These are phyloP conservation scores for Simplicillium sp. DNA, from an alignment of 2,329 filamentous ascomycete genomes.

Conservation along the genomic window DNA sequence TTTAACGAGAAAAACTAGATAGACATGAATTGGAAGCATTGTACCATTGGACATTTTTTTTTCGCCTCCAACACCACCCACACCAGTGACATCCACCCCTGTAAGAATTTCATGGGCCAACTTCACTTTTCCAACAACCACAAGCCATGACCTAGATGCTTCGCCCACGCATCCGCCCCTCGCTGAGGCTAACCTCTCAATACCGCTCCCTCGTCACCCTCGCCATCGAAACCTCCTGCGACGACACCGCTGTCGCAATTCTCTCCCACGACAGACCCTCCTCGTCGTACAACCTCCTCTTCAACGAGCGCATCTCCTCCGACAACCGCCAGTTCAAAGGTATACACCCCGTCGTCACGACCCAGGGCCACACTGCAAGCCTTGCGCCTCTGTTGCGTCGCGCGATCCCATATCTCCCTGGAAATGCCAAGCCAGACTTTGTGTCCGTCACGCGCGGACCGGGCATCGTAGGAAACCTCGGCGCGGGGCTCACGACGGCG, in stretches of 20 bases:
- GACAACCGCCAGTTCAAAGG: constrained; percentile 68
- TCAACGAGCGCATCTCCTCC: constrained; percentile 73
- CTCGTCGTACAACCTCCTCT: constrained; percentile 50
- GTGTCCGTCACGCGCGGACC: constrained; percentile 86
- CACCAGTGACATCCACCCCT: too few relatives aligned
- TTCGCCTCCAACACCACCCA: too few relatives aligned
- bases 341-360: constrained; percentile 68
- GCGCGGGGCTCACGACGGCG: constrained; percentile 69
- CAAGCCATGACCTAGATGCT: background rate
- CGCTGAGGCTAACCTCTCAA: background rate
- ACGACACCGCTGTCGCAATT: constrained; percentile 85
- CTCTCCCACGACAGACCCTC: constrained; percentile 44
- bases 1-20: too few relatives aligned
- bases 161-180: background rate
- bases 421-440: constrained; percentile 52
- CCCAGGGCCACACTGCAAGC: constrained; percentile 64
- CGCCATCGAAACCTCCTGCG: constrained; percentile 79
- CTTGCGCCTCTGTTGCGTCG: constrained; percentile 59
- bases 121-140: too few relatives aligned
- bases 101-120: too few relatives aligned
- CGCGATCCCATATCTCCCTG: constrained; percentile 46
- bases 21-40: too few relatives aligned
- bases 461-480: constrained; percentile 73
- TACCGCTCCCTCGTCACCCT: constrained; percentile 43
- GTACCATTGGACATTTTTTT: too few relatives aligned